phyloP scores from a whole-genome alignment of 2,329 filamentous ascomycete genomes.

The Penicillium polonicum region DNA sequence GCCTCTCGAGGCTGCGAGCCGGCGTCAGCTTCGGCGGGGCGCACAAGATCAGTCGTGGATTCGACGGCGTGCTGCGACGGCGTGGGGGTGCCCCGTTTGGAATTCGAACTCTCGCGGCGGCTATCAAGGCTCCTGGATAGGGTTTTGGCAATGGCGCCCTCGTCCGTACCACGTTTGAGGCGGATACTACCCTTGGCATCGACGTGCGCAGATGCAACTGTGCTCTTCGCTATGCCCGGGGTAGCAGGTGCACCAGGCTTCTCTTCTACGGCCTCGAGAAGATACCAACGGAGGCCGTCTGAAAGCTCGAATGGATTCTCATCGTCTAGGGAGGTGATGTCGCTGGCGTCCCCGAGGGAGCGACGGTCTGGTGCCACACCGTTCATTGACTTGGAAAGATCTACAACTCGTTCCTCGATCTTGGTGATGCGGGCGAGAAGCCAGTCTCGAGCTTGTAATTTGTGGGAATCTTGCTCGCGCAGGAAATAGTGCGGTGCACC shows the following conservation, averaged over 20 bases:
- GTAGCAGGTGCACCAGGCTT: constrained; percentile 90
- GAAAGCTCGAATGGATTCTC: constrained; percentile 97
- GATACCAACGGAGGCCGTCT: constrained; percentile 92
- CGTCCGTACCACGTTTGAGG: constrained; percentile 55
- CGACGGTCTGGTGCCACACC: constrained; percentile 52
- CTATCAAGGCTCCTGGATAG: constrained; percentile 87
- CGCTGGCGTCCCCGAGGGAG: constrained; percentile 52
- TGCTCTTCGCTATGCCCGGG: constrained; percentile 85
- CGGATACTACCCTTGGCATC: constrained; percentile 72
- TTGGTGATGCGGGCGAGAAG: constrained; percentile 90
- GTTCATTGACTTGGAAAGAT: constrained; percentile 77
- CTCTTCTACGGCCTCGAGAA: constrained; percentile 90
- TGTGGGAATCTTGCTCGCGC: constrained; percentile 85
- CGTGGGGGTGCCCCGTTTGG: constrained; percentile 63
- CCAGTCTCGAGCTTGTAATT: constrained; percentile 84
- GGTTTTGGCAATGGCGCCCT: constrained; percentile 73
- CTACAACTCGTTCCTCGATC: constrained; percentile 89
- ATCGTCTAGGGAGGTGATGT: constrained; percentile 66
- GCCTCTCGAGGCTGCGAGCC: constrained; percentile 38
- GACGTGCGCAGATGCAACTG: constrained; percentile 81
- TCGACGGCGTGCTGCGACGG: constrained; percentile 35
- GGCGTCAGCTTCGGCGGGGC: constrained; percentile 37
- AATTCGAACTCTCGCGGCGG: constrained; percentile 81
- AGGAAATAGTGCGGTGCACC: constrained; percentile 97
- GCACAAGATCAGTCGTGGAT: constrained; percentile 37